These are phyloP conservation scores for Botryotinia calthae DNA, from an alignment of 2,329 filamentous ascomycete genomes.

Conservation along the genomic window DNA sequence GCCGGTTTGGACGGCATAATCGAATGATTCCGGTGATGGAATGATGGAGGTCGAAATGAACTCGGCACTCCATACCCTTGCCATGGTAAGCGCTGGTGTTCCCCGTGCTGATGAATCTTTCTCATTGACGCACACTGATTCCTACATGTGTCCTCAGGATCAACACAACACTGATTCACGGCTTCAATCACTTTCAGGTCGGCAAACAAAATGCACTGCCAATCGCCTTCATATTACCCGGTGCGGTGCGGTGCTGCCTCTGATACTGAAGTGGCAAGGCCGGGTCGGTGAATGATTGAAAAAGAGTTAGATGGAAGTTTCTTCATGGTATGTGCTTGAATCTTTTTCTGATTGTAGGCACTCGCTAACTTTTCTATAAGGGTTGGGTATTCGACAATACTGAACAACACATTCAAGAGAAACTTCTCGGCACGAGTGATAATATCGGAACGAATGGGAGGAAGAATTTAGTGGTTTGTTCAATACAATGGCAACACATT, in stretches of 20 bases:
- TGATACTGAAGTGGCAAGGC: not conserved
- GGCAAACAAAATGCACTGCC: not conserved
- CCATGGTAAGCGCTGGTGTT: not conserved
- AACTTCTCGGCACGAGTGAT: not conserved
- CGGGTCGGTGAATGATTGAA: not conserved
- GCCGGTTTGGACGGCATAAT: not conserved
- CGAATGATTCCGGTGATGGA: too few species aligned
- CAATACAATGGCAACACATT: not conserved
- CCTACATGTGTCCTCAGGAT: not conserved
- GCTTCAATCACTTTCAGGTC: not conserved
- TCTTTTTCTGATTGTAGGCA: not conserved
- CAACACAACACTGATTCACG: not conserved
- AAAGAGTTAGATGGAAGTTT: not conserved
- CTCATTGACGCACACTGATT: not conserved
- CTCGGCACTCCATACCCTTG: not conserved
- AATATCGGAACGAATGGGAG: not conserved
- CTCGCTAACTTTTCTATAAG: not conserved
- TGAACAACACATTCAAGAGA: not conserved
- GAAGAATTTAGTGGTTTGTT: not conserved
- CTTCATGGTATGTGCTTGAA: not conserved
- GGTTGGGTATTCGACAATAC: not conserved
- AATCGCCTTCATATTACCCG: not conserved
- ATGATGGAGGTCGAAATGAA: not conserved
- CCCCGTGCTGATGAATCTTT: not conserved
- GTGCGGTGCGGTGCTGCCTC: not conserved